Evolutionary conservation across 768 basidiomycete species (phyloP).

Genomic region (Serendipita sp.): DNA sequence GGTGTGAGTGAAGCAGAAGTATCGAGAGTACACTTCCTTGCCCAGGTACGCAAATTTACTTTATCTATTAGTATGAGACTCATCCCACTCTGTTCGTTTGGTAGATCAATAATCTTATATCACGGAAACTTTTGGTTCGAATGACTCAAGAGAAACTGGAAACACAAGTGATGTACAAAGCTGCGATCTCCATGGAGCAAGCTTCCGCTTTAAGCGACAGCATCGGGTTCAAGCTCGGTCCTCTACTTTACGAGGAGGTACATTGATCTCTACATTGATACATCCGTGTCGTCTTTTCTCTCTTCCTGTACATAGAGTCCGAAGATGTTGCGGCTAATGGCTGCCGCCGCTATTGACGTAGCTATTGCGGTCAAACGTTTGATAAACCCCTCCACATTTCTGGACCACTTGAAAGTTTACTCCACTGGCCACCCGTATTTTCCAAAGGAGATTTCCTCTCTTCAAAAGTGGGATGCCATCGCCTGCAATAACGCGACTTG

Average conservation of each 20-base stretch:
- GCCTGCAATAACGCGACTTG: not conserved
- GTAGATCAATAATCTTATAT: constrained; percentile 51
- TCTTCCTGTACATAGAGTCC: not conserved
- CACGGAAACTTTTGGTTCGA: constrained; percentile 50
- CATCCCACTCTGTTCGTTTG: not conserved
- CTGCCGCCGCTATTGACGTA: not conserved
- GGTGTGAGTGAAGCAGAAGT: constrained; percentile 66
- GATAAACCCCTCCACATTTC: not conserved
- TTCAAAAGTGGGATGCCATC: not conserved
- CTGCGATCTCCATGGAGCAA: constrained; percentile 33
- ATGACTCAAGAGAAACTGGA: constrained; percentile 52
- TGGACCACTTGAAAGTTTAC: not conserved
- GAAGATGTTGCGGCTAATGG: not conserved
- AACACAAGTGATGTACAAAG: constrained; percentile 57
- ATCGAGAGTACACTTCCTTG: constrained; percentile 40
- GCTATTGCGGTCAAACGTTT: not conserved
- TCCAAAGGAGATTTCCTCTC: not conserved
- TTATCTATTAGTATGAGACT: constrained; percentile 2
- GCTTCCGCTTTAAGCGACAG: constrained; percentile 1
- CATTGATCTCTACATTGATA: not conserved
- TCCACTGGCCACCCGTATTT: not conserved
- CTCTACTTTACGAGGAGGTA: not conserved
- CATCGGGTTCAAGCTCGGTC: not conserved
- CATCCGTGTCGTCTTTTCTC: not conserved
- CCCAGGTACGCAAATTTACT: constrained; percentile 31